Percentiles rank a stretch among this genome's conserved stretches.
phyloP scores from a whole-genome alignment of 2,329 filamentous ascomycete genomes.

The Blastomyces parvus region DNA sequence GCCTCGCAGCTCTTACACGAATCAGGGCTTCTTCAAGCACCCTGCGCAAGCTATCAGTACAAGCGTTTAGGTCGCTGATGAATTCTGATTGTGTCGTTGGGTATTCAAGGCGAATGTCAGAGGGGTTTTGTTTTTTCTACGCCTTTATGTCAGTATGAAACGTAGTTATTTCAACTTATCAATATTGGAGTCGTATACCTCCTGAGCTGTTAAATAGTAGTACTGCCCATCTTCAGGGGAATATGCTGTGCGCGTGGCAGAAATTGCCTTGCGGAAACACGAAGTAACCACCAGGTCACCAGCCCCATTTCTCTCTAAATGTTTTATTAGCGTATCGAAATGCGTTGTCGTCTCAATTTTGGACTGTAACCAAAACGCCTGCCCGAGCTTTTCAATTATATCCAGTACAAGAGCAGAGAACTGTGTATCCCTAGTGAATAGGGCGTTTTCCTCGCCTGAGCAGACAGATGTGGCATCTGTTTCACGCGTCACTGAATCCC shows the following conservation, averaged over 20 bases:
- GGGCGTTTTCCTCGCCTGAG: neutral
- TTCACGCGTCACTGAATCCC: neutral
- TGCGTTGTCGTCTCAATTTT: conserved; percentile 19
- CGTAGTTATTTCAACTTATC: neutral
- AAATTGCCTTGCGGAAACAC: conserved; percentile 18
- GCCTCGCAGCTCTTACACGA: conserved; percentile 26
- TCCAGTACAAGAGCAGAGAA: conserved; percentile 19
- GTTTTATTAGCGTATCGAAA: conserved; percentile 24
- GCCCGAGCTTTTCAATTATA: conserved; percentile 20
- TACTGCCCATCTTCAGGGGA: conserved; percentile 23
- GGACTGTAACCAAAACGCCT: conserved; percentile 25
- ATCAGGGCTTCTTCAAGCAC: conserved; percentile 25
- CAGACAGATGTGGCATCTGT: neutral
- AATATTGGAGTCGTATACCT: conserved; percentile 4
- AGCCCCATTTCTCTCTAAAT: conserved; percentile 22
- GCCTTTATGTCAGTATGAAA: conserved; percentile 5
- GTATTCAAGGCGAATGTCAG: conserved; percentile 10
- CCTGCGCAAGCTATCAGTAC: conserved; percentile 20
- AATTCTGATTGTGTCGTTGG: conserved; percentile 14
- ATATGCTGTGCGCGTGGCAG: conserved; percentile 16
- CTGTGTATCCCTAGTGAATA: conserved; percentile 18
- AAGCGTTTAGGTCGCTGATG: conserved; percentile 17
- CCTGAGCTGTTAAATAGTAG: conserved; percentile 20
- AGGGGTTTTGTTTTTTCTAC: conserved; percentile 5
- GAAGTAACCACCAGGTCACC: conserved; percentile 24